A percentile compares a stretch with the other conserved stretches of the same genome.
Conservation (phyloP, 202 grass and related monocot genomes). For the Brachypodium distachyon region DNA sequence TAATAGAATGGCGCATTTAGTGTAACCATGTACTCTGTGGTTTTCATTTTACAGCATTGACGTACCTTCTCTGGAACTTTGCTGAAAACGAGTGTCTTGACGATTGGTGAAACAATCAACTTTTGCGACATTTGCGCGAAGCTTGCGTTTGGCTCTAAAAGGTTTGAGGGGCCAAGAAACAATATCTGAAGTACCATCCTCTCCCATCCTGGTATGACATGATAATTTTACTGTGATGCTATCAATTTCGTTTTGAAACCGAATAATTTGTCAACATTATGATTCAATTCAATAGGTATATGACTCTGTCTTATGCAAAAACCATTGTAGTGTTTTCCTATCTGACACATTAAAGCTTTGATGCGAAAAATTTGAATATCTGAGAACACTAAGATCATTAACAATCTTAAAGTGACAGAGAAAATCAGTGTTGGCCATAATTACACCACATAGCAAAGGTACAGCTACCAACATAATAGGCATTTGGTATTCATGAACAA, state of each 20-base stretch:
- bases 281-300: neutral
- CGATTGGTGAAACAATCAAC: slow-evolving; percentile 86
- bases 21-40: neutral
- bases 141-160: slow-evolving; percentile 72
- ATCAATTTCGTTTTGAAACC: no score
- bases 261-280: neutral
- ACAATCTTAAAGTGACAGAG: neutral
- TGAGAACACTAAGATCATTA: neutral
- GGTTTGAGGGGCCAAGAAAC: slow-evolving; percentile 93
- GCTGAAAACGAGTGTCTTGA: slow-evolving; percentile 89
- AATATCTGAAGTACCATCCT: slow-evolving; percentile 93
- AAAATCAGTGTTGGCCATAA: neutral
- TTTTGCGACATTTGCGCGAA: slow-evolving; percentile 95
- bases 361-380: neutral
- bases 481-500: neutral
- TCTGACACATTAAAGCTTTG: neutral
- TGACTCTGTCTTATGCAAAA: neutral
- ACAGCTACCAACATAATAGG: neutral
- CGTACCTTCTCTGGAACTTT: slow-evolving; percentile 95
- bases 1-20: no score
- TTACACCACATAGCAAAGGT: neutral
- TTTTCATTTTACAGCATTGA: neutral
- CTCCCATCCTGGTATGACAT: slow-evolving; percentile 65
- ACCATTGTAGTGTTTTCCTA: neutral
- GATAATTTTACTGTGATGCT: no score